Evolutionary conservation across 1,284 basidiomycete species (phyloP).

Genomic region (Neolentinus lepideus): DNA sequence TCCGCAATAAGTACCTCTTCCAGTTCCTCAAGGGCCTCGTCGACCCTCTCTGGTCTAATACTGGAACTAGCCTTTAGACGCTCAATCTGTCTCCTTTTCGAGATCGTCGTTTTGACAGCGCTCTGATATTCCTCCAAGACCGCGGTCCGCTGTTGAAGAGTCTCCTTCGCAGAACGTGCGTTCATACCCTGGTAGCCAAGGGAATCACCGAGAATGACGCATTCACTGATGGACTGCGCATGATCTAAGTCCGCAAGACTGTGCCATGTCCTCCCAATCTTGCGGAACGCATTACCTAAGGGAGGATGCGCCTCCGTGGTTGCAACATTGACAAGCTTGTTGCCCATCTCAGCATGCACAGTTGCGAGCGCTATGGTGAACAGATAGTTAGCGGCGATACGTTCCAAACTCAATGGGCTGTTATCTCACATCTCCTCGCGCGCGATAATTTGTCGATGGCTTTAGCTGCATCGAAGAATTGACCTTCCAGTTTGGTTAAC

Average conservation of each 20-base stretch:
- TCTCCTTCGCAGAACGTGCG: conserved; percentile 91
- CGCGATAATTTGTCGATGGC: conserved; percentile 79
- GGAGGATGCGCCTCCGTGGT: conserved; percentile 82
- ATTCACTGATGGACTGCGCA: conserved; percentile 85
- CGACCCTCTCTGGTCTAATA: conserved; percentile 81
- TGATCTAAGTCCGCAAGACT: conserved; percentile 79
- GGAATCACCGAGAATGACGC: conserved; percentile 86
- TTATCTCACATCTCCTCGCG: conserved; percentile 62
- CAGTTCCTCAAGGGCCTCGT: conserved; percentile 90
- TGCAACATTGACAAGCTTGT: conserved; percentile 81
- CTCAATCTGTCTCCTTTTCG: conserved; percentile 85
- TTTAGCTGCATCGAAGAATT: conserved; percentile 85
- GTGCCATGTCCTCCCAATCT: conserved; percentile 82
- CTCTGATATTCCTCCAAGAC: conserved; percentile 90
- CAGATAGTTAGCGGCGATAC: conserved; percentile 3
- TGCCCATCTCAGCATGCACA: conserved; percentile 81
- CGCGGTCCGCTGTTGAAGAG: conserved; percentile 76
- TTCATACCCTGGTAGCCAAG: conserved; percentile 92
- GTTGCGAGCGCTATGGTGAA: conserved; percentile 56
- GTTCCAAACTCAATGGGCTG: neutral
- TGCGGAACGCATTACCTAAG: conserved; percentile 72
- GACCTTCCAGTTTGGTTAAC: conserved; percentile 81
- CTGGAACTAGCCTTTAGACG: conserved; percentile 84
- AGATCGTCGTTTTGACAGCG: conserved; percentile 87
- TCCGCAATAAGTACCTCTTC: conserved; percentile 61